Percentiles rank a stretch among this genome's conserved stretches.
Evolutionary conservation across 106 monocot species (phyloP).

Genomic region (Triglochin maritima): DNA sequence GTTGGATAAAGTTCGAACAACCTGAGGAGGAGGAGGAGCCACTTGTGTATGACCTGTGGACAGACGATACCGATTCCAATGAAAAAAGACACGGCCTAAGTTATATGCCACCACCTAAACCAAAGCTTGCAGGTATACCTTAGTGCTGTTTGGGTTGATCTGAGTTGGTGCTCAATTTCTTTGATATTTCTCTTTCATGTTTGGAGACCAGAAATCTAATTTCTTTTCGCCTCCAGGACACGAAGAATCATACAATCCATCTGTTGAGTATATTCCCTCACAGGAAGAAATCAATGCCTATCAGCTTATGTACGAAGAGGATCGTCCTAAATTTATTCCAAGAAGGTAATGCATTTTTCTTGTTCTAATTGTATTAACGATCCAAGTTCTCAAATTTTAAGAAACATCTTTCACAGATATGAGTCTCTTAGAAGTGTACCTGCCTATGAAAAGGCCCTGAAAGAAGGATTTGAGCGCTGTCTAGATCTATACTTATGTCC

Average conservation of each 20-base stretch:
- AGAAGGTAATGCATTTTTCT: conserved; percentile 34
- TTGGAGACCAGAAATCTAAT: too few species aligned
- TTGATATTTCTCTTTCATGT: too few species aligned
- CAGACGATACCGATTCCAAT: conserved; percentile 70
- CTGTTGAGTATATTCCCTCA: conserved; percentile 90
- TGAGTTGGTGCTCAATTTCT: too few species aligned
- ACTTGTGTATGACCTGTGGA: conserved; percentile 62
- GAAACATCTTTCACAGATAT: conserved; percentile 30
- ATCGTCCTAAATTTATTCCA: conserved; percentile 96
- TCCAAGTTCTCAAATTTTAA: neutral
- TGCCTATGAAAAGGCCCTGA: conserved; percentile 79
- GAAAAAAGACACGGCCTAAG: conserved; percentile 59
- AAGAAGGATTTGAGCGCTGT: conserved; percentile 80
- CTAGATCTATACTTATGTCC: conserved; percentile 92
- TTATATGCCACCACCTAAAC: conserved; percentile 92
- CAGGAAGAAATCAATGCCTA: conserved; percentile 94
- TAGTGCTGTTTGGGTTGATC: neutral
- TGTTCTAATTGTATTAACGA: neutral
- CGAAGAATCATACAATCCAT: conserved; percentile 90
- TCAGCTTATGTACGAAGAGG: conserved; percentile 91
- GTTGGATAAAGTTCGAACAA: conserved; percentile 81
- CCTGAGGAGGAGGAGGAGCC: conserved; percentile 61
- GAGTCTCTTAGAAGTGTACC: conserved; percentile 81
- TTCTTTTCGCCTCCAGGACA: conserved; percentile 40
- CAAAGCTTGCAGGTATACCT: conserved; percentile 56